Evolutionary conservation across 306 rosid species (phyloP).

Genomic region (Casuarina glauca): DNA sequence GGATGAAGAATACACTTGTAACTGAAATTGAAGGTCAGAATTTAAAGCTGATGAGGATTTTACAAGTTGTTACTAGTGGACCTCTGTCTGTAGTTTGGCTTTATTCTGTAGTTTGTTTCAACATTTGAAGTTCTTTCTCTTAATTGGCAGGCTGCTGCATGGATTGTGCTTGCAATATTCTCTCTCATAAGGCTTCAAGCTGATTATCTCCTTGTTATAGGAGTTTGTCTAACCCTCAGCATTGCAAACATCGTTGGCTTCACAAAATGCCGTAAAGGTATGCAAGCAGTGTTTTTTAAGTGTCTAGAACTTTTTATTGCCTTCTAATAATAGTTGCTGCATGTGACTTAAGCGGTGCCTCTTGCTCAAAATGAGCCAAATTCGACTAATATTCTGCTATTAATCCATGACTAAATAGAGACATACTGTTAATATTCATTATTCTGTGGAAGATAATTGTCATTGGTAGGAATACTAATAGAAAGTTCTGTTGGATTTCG

Average conservation of each 20-base stretch:
- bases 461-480: neutral
- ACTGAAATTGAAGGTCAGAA: neutral
- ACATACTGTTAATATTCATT: neutral
- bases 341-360: neutral
- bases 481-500: neutral
- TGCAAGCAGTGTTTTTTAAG: conserved; percentile 20
- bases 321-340: conserved; percentile 2
- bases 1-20: neutral
- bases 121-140: conserved; percentile 14
- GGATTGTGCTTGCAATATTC: conserved; percentile 85
- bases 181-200: conserved; percentile 96
- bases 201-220: conserved; percentile 91
- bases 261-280: conserved; percentile 97
- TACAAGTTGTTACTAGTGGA: neutral
- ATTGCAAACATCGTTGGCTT: conserved; percentile 93
- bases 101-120: neutral
- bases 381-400: neutral
- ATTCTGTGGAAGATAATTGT: neutral
- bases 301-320: conserved; percentile 12
- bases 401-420: neutral
- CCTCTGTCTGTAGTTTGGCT: neutral
- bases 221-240: conserved; percentile 95
- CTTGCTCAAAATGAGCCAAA: neutral
- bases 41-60: neutral
- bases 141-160: conserved; percentile 61